Evolutionary conservation across 768 basidiomycete species (phyloP), one percentile per base, ranked within the genome.

Genomic region (Tylopilus cervinicoccineus): DNA sequence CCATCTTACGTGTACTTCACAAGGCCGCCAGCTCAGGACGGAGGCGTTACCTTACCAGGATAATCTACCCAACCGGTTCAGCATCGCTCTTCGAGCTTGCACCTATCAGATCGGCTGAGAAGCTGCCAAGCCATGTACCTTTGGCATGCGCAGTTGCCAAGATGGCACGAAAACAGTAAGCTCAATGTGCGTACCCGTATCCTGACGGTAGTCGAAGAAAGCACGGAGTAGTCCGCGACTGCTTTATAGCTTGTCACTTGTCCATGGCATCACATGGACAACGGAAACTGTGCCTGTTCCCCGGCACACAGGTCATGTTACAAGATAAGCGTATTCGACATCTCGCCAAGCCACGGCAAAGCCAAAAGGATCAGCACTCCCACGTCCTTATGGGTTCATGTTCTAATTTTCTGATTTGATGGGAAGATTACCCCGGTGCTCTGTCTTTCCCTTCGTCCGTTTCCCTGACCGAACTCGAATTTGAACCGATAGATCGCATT

Each of bases 311-410:
- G 27, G 22, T 24, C 40, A 38, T 43, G 24, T 37, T 31, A 41
- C 34, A 49, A 59, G 49, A 52, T 28, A 43, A 46, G 44, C 9
- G 12, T 45, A 23, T 46, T 33, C 36, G 32, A 37, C 31, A 34
- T 48, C 31, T 28, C 4, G 53, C 57, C 50, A 53, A 53, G 45
- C 31, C 53, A 2, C 36, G 12, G 22, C 36, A 31, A 29, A 45
- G 23, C 33, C 37, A 23, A 24, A 32, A 33, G 31, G 44, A 51
- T 52, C 44, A 43, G 19, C 26, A 45, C 42, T 63, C 58, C 43
- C 64, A 63, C 58, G 64, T 51, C 61, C 48, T 33, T 52, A 45
- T 51, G 40, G 39, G 50, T 46, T 40, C 38, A 44, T 51, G 38
- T 61, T 59, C 48, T 51, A 47, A 51, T 54, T 38, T 55, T 41